Conservation (phyloP, 192 early-diverging fungal genomes). For the Coemansia sp. region DNA sequence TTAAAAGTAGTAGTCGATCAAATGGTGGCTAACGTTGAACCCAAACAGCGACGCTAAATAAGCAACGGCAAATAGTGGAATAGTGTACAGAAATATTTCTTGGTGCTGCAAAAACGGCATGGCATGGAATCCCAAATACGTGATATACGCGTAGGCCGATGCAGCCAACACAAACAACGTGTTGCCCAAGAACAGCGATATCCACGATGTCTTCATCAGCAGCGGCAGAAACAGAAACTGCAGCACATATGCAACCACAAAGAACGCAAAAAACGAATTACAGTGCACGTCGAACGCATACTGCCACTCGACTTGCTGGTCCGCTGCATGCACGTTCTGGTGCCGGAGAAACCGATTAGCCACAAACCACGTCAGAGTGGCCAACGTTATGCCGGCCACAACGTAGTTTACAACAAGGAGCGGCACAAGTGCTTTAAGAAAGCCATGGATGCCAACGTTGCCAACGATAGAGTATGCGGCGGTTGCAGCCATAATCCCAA, state of each 20-base stretch:
- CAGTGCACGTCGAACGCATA: slow-evolving; percentile 98
- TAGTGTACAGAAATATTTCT: slow-evolving; percentile 85
- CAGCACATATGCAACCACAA: slow-evolving; percentile 81
- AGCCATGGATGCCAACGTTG: slow-evolving; percentile 32
- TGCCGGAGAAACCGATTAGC: slow-evolving; percentile 82
- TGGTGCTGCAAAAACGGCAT: slow-evolving; percentile 91
- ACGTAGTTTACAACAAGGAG: slow-evolving; percentile 43
- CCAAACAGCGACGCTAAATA: slow-evolving; percentile 68
- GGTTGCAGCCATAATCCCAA: slow-evolving; percentile 50
- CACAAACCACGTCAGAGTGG: slow-evolving; percentile 49
- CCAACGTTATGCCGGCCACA: slow-evolving; percentile 16
- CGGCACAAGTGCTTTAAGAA: slow-evolving; percentile 35
- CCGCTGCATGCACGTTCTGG: slow-evolving; percentile 71
- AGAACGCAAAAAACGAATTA: slow-evolving; percentile 92
- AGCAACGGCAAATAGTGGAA: slow-evolving; percentile 63
- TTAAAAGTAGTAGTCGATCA: slow-evolving; percentile 76
- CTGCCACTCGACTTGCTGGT: slow-evolving; percentile 92
- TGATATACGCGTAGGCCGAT: slow-evolving; percentile 82
- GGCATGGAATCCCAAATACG: slow-evolving; percentile 93
- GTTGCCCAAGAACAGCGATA: slow-evolving; percentile 83
- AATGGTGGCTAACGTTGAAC: slow-evolving; percentile 74
- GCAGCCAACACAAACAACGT: slow-evolving; percentile 80
- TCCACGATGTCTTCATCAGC: slow-evolving; percentile 73
- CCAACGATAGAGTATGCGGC: slow-evolving; percentile 40
- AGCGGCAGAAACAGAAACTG: slow-evolving; percentile 92